Evolutionary conservation across 139 green algal species (phyloP), one percentile per base, ranked within the genome.

Genomic region (Astrephomene gubernaculifera): DNA sequence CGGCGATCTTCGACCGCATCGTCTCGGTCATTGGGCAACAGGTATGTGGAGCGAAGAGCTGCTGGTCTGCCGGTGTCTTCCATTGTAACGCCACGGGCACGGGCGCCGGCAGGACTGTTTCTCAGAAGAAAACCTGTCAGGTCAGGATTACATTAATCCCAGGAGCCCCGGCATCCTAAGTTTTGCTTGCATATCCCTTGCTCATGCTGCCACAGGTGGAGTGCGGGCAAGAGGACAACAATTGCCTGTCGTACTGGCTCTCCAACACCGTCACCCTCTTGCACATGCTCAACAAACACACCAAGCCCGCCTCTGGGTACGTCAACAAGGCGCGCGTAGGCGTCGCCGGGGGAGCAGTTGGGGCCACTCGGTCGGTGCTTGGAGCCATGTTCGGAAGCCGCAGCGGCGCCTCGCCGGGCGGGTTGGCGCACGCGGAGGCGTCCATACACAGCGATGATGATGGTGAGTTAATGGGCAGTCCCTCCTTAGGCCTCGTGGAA

Each of bases 181-280:
- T n/a, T n/a, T n/a, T n/a, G n/a, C n/a, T n/a, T n/a, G n/a, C n/a
- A n/a, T n/a, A n/a, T n/a, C 29, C 27, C 27, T 69, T n/a, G 17
- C 61, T 22, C 14, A 69, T 31, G 12, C 12, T 69, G 22, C 61
- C 27, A 41, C 39, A 76, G 85, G 96, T 98, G 76, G 95, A 98
- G 90, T 74, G 87, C 54, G 92, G 96, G 79, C 93, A 96, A 85
- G 96, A 98, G 44, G 94, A 98, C 91, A 97, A 98, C 82, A 90
- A 83, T 12, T 89, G 87, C 83, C 92, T 99, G 12, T 85, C 93
- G 52, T 99, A 99, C 94, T 99, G 97, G 95, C 92, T 99, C 1
- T 94, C 93, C 79, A 98, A 98, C 91, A 98, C 96, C 4, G 94
- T 97, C 57, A 97, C 97, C 70, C 95, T 99, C 83, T 94, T 98